phyloP scores from a whole-genome alignment of 2,329 filamentous ascomycete genomes.

The Pseudodiploospora longispora region DNA sequence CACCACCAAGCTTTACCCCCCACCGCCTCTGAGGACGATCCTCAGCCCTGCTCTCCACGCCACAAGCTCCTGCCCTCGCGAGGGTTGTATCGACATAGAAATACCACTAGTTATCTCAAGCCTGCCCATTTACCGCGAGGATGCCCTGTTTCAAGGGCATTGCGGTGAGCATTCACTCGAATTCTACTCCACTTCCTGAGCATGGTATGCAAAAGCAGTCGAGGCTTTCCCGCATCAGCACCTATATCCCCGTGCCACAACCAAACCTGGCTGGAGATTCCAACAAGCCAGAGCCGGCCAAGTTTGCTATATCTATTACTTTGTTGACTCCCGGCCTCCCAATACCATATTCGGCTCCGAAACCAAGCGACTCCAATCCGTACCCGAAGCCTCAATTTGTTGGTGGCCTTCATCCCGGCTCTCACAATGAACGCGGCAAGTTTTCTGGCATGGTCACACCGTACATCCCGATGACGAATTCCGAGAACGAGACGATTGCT shows the following conservation, averaged over 20 bases:
- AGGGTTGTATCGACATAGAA: neutral
- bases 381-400: conserved; percentile 77
- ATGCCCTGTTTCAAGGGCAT: conserved; percentile 99
- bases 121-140: conserved; percentile 22
- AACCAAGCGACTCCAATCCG: conserved; percentile 66
- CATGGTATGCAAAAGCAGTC: conserved; percentile 93
- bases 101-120: neutral
- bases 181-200: conserved; percentile 74
- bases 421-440: conserved; percentile 36
- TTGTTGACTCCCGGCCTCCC: conserved; percentile 80
- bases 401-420: conserved; percentile 54
- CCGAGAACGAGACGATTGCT: conserved; percentile 92
- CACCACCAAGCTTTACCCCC: conserved; percentile 7
- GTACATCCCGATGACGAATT: conserved; percentile 87
- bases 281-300: conserved; percentile 81
- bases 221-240: conserved; percentile 84
- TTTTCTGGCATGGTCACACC: conserved; percentile 58
- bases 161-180: conserved; percentile 90
- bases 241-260: conserved; percentile 92
- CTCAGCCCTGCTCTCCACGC: conserved; percentile 6
- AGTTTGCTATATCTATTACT: conserved; percentile 97
- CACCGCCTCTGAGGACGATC: conserved; percentile 6
- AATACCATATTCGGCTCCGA: conserved; percentile 88
- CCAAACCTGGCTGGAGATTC: conserved; percentile 58
- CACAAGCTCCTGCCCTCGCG: conserved; percentile 2